Percentiles rank a stretch among this genome's conserved stretches.
Evolutionary conservation across 345 rosid genomes (phyloP).

Genomic region (Moricandia arvensis): DNA sequence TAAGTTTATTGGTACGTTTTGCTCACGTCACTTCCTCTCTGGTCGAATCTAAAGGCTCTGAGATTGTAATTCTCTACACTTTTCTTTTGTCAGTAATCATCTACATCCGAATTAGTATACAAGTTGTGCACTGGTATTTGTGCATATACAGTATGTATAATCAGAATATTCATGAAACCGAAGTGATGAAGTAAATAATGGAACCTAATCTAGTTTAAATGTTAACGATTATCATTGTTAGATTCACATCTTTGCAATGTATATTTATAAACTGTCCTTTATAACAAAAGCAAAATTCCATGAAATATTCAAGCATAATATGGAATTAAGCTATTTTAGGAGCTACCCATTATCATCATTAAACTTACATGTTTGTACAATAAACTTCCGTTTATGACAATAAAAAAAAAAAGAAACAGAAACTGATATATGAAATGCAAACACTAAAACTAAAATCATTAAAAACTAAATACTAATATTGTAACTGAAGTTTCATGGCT

Average conservation of each 20-base stretch:
- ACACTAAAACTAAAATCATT: not conserved
- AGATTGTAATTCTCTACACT: not conserved
- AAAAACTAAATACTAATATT: constrained; percentile 1
- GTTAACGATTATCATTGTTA: not conserved
- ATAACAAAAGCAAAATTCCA: not conserved
- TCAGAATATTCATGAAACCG: not conserved
- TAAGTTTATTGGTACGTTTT: constrained; percentile 28
- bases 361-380: constrained; percentile 23
- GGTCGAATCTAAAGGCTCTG: constrained; percentile 17
- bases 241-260: constrained; percentile 8
- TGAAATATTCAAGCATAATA: not conserved
- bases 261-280: not conserved
- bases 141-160: not conserved
- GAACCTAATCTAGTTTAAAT: not conserved
- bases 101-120: not conserved
- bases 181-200: not conserved
- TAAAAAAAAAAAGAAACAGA: too few species aligned
- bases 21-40: constrained; percentile 23
- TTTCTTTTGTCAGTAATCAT: too few species aligned
- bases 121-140: not conserved
- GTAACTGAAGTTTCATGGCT: not conserved
- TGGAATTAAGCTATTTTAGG: not conserved
- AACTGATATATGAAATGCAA: not conserved
- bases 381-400: not conserved
- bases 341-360: constrained; percentile 14